Evolutionary conservation across 805 yeast genomes (phyloP), one percentile per base, ranked within the genome.

Genomic region (Lachancea waltii): DNA sequence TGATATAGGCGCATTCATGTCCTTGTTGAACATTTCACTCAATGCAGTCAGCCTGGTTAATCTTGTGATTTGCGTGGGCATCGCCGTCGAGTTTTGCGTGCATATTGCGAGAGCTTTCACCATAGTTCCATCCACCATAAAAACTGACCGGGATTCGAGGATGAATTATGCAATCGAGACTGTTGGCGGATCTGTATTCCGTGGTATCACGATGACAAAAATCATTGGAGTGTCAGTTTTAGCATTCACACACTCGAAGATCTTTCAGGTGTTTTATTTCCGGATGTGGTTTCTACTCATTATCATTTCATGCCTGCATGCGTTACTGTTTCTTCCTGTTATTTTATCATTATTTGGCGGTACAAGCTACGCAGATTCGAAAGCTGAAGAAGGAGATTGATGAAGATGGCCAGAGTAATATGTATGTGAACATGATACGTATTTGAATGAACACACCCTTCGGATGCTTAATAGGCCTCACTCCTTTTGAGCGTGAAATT

Each of bases 41-140:
- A 90, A 90, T 56, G 97, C 96, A 0, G 85, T 90, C 3, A 77
- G 90, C 43, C 66, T 92, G 44, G 97, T 92, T 14, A 90, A 90
- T 50, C 69, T 90, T 40, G 72, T 92, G 24, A 90, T 90, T n/a
- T 90, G 97, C 57, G 79, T 82, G 3, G 98, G 98, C 0, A 65
- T 90, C 25, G 89, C 92, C 2, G 95, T 92, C 24, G 98, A 92
- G 60, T 92, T 90, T 56, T 86, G 95, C 42, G 75, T 83, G 23
- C 97, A 90, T 59, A 72, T 92, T 38, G 82, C 86, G 1, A 68
- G 92, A 41, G 86, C 92, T 1, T 90, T 78, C 58, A 72, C 82
- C 19, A 65, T 67, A 22, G 62, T 69, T 9, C 69, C 70, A 7
- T 23, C 34, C 16, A 50, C 45, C 24, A 48, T 58, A 7, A 54